phyloP scores from a whole-genome alignment of 1,284 basidiomycete species.

The Malassezia brasiliensis region DNA sequence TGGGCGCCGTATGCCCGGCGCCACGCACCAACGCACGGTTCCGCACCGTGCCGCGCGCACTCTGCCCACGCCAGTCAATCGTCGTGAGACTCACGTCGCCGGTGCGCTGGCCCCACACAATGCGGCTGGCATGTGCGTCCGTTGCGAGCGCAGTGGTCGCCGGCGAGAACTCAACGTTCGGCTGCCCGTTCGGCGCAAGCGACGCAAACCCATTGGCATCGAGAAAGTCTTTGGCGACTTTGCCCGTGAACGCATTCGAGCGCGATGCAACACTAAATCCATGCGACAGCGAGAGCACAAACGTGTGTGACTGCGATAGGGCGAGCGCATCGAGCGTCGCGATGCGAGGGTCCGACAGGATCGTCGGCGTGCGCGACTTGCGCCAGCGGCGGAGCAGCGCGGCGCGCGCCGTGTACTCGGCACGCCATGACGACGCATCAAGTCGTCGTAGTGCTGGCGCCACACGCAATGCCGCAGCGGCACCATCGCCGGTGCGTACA shows the following conservation, averaged over 20 bases:
- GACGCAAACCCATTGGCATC: slow-evolving; percentile 58
- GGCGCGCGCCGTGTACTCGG: slow-evolving; percentile 33
- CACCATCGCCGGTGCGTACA: slow-evolving; percentile 33
- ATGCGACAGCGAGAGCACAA: slow-evolving; percentile 60
- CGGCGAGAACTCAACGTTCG: slow-evolving; percentile 65
- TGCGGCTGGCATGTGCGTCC: slow-evolving; percentile 60
- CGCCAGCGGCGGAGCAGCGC: slow-evolving; percentile 56
- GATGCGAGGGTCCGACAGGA: slow-evolving; percentile 47
- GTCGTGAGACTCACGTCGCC: slow-evolving; percentile 62
- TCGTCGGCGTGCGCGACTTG: slow-evolving; percentile 57
- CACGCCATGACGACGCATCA: slow-evolving; percentile 48
- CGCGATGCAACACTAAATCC: slow-evolving; percentile 66
- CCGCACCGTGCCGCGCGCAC: slow-evolving; percentile 32
- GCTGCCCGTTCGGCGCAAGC: slow-evolving; percentile 63
- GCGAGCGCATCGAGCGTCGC: slow-evolving; percentile 36
- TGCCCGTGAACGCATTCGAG: slow-evolving; percentile 61
- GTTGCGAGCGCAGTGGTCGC: slow-evolving; percentile 56
- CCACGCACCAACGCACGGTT: slow-evolving; percentile 27
- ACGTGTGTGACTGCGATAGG: slow-evolving; percentile 54
- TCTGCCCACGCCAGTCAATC: slow-evolving; percentile 36
- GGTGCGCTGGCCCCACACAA: slow-evolving; percentile 65
- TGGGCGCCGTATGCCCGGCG: slow-evolving; percentile 25
- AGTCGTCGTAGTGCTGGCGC: slow-evolving; percentile 53
- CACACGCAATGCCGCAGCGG: slow-evolving; percentile 10
- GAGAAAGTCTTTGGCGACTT: slow-evolving; percentile 61